Conservation (phyloP, 768 basidiomycete genomes). For the Rhizopogon rudus region DNA sequence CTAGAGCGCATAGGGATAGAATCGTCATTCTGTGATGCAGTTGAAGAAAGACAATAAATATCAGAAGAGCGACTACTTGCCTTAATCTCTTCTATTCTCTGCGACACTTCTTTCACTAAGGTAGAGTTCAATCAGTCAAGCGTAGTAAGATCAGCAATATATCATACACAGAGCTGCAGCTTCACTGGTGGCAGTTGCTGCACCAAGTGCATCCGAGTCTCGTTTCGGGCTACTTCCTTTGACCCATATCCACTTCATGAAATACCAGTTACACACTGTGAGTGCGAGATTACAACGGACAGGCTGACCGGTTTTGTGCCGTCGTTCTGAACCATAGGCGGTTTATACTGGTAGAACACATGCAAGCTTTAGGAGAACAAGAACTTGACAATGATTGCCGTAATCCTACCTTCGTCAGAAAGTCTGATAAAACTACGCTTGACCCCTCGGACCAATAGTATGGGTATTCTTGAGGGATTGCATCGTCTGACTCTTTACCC, state of each 20-base stretch:
- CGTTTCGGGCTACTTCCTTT: conserved; percentile 8
- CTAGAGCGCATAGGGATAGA: conserved; percentile 63
- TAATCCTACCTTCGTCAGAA: conserved; percentile 45
- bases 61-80: conserved; percentile 21
- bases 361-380: conserved; percentile 1
- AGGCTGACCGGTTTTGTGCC: conserved; percentile 64
- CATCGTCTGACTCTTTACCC: conserved; percentile 31
- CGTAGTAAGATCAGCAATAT: not conserved
- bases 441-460: conserved; percentile 50
- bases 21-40: conserved; percentile 46
- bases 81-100: conserved; percentile 57
- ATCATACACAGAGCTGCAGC: conserved; percentile 39
- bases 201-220: conserved; percentile 1
- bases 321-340: conserved; percentile 76
- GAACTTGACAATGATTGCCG: not conserved
- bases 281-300: not conserved
- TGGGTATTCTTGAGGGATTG: conserved; percentile 33
- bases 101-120: conserved; percentile 54
- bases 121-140: not conserved
- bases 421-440: conserved; percentile 42
- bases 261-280: not conserved
- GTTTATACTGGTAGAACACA: conserved; percentile 49
- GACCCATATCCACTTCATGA: conserved; percentile 66
- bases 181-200: conserved; percentile 37
- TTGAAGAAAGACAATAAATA: conserved; percentile 1